Conservation (phyloP, 2,329 filamentous ascomycete genomes). For the Juglanconis sp. region DNA sequence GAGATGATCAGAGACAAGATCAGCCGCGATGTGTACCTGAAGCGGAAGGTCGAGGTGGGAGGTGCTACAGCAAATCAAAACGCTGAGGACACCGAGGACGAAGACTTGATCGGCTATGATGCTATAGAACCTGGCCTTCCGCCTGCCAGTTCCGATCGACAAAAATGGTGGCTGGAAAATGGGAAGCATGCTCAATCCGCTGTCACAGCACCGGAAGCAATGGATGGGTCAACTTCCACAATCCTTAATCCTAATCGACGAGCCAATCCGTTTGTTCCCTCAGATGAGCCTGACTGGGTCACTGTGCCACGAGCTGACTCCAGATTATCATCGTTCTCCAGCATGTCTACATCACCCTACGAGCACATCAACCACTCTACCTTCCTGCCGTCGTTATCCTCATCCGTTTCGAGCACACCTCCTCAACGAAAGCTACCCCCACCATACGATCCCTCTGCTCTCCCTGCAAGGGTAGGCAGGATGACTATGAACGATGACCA, state of each 20-base stretch:
- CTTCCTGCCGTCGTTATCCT: conserved; percentile 42
- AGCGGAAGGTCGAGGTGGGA: conserved; percentile 64
- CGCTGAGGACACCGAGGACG: conserved; percentile 64
- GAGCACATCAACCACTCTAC: conserved; percentile 54
- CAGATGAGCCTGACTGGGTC: conserved; percentile 82
- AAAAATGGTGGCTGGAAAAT: conserved; percentile 69
- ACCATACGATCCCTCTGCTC: conserved; percentile 43
- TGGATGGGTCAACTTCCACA: conserved; percentile 47
- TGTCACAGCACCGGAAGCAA: conserved; percentile 58
- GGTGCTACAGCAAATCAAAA: conserved; percentile 56
- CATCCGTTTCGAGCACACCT: conserved; percentile 41
- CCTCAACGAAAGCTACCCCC: conserved; percentile 50
- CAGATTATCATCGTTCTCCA: conserved; percentile 51
- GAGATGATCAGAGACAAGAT: conserved; percentile 70
- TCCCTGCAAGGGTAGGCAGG: conserved; percentile 45
- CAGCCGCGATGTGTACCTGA: conserved; percentile 70
- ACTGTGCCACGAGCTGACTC: conserved; percentile 54
- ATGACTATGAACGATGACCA: conserved; percentile 41
- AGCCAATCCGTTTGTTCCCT: conserved; percentile 76
- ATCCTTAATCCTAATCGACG: conserved; percentile 70
- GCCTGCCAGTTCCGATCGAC: conserved; percentile 63
- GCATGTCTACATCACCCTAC: conserved; percentile 57
- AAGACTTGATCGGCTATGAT: conserved; percentile 78
- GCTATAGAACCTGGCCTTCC: conserved; percentile 76
- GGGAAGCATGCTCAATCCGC: conserved; percentile 72